Conservation (phyloP, 805 yeast species). For the Hanseniaspora singularis region DNA sequence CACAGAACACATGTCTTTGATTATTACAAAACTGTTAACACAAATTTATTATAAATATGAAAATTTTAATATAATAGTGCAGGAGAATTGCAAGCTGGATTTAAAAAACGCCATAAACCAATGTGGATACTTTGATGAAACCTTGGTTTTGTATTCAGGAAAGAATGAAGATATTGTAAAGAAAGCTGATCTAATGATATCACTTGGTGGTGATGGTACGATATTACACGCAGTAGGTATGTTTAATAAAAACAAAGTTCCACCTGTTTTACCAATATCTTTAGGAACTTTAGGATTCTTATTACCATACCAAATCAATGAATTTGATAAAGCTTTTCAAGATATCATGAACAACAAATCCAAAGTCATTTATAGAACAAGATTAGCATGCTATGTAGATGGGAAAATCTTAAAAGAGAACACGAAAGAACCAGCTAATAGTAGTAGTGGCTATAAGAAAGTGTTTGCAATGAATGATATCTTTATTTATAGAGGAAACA, state of each 20-base stretch:
- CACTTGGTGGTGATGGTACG: slow-evolving; percentile 96
- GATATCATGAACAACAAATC: slow-evolving; percentile 58
- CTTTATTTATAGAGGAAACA: slow-evolving; percentile 73
- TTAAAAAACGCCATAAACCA: slow-evolving; percentile 28
- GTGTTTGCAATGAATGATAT: slow-evolving; percentile 88
- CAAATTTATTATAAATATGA: slow-evolving; percentile 55
- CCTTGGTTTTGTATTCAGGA: slow-evolving; percentile 48
- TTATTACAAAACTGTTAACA: slow-evolving; percentile 33
- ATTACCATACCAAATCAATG: slow-evolving; percentile 70
- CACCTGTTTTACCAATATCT: slow-evolving; percentile 81
- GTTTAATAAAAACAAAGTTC: slow-evolving; percentile 60
- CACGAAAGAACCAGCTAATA: no score
- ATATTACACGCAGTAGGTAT: slow-evolving; percentile 70
- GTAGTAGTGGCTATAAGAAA: slow-evolving; percentile 24
- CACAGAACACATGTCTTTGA: slow-evolving; percentile 50
- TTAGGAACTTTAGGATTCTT: slow-evolving; percentile 85
- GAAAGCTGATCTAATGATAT: slow-evolving; percentile 69
- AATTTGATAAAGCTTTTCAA: slow-evolving; percentile 47
- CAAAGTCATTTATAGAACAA: slow-evolving; percentile 58
- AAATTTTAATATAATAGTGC: slow-evolving; percentile 63
- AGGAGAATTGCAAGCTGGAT: slow-evolving; percentile 63
- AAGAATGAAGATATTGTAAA: slow-evolving; percentile 41
- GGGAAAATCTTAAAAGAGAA: slow-evolving; percentile 14
- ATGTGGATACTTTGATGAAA: slow-evolving; percentile 23
- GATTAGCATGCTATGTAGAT: slow-evolving; percentile 64